Base-by-base conservation (phyloP, 768 basidiomycete species). In the Termitomyces sp. region DNA sequence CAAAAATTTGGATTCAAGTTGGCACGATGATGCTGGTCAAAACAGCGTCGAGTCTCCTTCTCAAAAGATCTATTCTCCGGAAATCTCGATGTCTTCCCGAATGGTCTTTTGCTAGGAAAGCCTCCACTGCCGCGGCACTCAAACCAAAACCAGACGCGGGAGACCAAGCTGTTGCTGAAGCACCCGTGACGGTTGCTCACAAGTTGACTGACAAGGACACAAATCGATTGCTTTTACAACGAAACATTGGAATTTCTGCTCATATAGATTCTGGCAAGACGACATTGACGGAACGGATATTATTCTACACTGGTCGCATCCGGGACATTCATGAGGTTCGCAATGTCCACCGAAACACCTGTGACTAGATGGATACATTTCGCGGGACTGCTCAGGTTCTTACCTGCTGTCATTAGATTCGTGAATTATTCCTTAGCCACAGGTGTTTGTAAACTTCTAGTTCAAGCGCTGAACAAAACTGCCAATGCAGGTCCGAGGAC, bases 181-280 rank as follows among this genome's bases (percentile, higher is more conserved):
- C 73, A 1, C 64, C 65, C 11, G 66, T 69, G n/a, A 70, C 74
- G 20, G 35, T 10, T 33, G 72, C 67, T 55, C 76, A 80, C 62
- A 62, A 73, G 3, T 75, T 92, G 62, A 79, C 87, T 1, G 84
- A 86, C 6, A 73, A 76, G 50, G 97, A 99, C 74, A 61, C 76
- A 54, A 66, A 73, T 58, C 79, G 90, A 11, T 79, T 98, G 43
- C 74, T 71, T 22, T 84, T 83, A 57, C 92, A 98, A 70, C 78
- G 97, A 62, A 99, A 99, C 71, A 96, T 99, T 60, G 97, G 97
- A 63, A 90, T 99, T 59, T 92, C 90, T 3, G 94, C 94, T 0
- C 93, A 95, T 67, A 95, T 95, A 62, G 93, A 97, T 71, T 94
- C 94, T 3, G 97, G 97, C 28, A 99, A 99, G 79, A 99, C 97